phyloP scores from a whole-genome alignment of 352 stramenopile genomes.

The Phytophthora foliorum region DNA sequence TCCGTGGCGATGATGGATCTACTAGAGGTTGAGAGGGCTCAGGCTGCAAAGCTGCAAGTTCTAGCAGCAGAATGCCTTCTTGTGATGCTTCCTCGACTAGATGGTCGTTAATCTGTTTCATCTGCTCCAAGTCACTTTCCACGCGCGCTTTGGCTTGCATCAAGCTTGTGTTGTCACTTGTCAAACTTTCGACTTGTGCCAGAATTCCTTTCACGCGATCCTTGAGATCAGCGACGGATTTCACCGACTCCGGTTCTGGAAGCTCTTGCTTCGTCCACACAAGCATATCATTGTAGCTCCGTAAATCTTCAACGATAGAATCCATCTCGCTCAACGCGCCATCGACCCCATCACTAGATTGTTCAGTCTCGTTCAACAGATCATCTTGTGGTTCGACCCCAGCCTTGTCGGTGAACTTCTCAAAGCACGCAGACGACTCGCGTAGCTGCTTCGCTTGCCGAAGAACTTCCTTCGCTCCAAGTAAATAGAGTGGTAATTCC shows the following conservation, averaged over 20 bases:
- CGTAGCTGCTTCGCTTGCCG: slow-evolving; percentile 32
- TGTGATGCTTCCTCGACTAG: slow-evolving; percentile 30
- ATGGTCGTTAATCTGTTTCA: slow-evolving; percentile 30
- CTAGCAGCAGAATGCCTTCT: slow-evolving; percentile 37
- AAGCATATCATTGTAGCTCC: slow-evolving; percentile 32
- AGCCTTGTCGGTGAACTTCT: neutral
- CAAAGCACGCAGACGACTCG: slow-evolving; percentile 8
- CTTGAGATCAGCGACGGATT: slow-evolving; percentile 37
- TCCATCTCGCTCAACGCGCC: slow-evolving; percentile 34
- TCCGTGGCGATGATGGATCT: slow-evolving; percentile 12
- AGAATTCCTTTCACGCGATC: slow-evolving; percentile 36
- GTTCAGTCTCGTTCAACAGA: neutral
- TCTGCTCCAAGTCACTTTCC: slow-evolving; percentile 17
- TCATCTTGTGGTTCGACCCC: slow-evolving; percentile 7
- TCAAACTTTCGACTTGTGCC: slow-evolving; percentile 41
- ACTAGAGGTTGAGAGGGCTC: neutral
- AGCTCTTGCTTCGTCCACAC: slow-evolving; percentile 41
- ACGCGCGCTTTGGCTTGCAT: slow-evolving; percentile 29
- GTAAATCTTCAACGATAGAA: slow-evolving; percentile 37
- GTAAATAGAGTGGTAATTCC: slow-evolving; percentile 48
- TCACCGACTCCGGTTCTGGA: slow-evolving; percentile 38
- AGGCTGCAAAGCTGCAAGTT: slow-evolving; percentile 16
- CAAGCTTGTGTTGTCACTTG: slow-evolving; percentile 26
- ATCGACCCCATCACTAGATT: slow-evolving; percentile 12
- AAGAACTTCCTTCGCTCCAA: slow-evolving; percentile 30